Base-by-base conservation (phyloP, 768 basidiomycete species). In the Pisolithus orientalis region DNA sequence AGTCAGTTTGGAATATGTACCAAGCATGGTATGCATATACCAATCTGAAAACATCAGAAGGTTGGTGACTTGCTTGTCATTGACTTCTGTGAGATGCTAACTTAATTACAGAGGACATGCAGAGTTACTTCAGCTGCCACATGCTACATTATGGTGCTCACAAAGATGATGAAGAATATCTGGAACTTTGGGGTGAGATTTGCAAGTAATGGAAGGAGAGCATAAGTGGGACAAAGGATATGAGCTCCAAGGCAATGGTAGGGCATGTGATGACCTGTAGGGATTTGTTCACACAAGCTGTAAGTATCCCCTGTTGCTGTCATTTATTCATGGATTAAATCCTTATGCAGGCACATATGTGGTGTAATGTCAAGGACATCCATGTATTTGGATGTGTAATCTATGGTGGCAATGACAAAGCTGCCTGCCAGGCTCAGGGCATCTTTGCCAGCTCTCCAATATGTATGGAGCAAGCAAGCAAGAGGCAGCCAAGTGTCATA, bases 11-110 rank as follows among this genome's bases (percentile, higher is more conserved):
- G 32, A 51, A 51, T 25, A 44, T 50, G 44, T 44, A 51, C 28
- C 44, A 51, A 34, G 50, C 50, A 21, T 51, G 50, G 50, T 51
- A 50, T 27, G 25, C 29, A 5, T 11, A 21, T 17, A n/a, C 28
- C 14, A 13, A 50, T 28, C 40, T 27, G 31, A 44, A 44, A 27
- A 5, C 1, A 16, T 24, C 11, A 14, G 27, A 6, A 31, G 44
- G 25, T 29, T 2, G 6, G 44, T 44, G 16, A 7, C 16, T 1
- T 28, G 6, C 27, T 13, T 44, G 3, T 14, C 17, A 13, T 28
- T 2, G 29, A 24, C 21, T 43, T 9, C 9, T 43, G 21, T 24
- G 17, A 11, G 5, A 43, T 21, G 13, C 10, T 29, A n/a, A 44
- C 44, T 43, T 3, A 28, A 28, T 29, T 13, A 44, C 25, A 44